phyloP scores from a whole-genome alignment of 129 eudicot species.

The Dittrichia graveolens region DNA sequence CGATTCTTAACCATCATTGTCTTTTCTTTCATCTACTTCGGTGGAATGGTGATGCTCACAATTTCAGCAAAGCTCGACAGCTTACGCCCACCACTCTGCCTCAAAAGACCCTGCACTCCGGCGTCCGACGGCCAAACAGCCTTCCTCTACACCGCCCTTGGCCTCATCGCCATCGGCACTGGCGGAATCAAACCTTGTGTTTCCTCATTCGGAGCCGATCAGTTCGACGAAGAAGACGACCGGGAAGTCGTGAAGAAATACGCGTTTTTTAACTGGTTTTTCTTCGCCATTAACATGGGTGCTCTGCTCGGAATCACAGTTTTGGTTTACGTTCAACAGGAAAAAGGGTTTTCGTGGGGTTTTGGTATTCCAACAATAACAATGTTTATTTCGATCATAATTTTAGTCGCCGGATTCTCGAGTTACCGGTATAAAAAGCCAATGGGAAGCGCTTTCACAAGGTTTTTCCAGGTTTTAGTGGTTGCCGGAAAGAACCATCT shows the following conservation, averaged over 20 bases:
- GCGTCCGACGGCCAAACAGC: slow-evolving; percentile 55
- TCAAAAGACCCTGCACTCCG: slow-evolving; percentile 55
- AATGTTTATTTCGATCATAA: slow-evolving; percentile 50
- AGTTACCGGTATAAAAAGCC: slow-evolving; percentile 80
- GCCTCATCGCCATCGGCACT: slow-evolving; percentile 86
- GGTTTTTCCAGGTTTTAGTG: slow-evolving; percentile 68
- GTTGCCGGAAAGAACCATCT: slow-evolving; percentile 63
- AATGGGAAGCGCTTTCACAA: slow-evolving; percentile 80
- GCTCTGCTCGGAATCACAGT: slow-evolving; percentile 74
- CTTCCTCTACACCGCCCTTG: slow-evolving; percentile 65
- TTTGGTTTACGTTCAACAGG: slow-evolving; percentile 63
- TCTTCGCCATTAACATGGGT: slow-evolving; percentile 86
- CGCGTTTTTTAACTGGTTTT: slow-evolving; percentile 85
- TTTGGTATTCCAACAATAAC: slow-evolving; percentile 63
- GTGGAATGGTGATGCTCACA: slow-evolving; percentile 80
- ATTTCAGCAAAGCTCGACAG: slow-evolving; percentile 60
- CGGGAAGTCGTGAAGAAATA: slow-evolving; percentile 58
- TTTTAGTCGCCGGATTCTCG: slow-evolving; percentile 52
- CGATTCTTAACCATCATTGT: slow-evolving; percentile 71
- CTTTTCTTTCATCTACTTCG: slow-evolving; percentile 71
- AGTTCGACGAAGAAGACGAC: slow-evolving; percentile 63
- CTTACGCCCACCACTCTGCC: slow-evolving; percentile 70
- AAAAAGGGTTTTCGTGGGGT: slow-evolving; percentile 77
- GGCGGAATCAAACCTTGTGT: slow-evolving; percentile 98
- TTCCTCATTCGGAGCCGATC: slow-evolving; percentile 93